Base-by-base conservation (phyloP, 1,139 yeast species). In the Suhomyces wounanorum region DNA sequence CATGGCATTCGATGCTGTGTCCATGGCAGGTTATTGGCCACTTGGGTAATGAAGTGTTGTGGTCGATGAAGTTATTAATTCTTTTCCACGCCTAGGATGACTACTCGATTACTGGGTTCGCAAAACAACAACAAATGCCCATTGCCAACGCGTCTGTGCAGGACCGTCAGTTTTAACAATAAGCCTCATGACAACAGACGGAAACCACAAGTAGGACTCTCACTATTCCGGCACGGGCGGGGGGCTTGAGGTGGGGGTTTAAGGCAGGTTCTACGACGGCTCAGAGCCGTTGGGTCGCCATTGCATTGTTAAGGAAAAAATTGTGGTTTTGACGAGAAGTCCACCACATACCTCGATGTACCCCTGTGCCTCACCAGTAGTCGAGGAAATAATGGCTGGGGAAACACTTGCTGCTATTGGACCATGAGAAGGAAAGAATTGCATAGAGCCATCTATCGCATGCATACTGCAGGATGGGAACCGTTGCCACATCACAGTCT, bases 91-190 rank as follows among this genome's bases (percentile, higher is more conserved):
- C 14, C 13, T n/a, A 36, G 43, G 26, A 31, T 42, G 44, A 42
- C 44, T 42, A 28, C 44, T 23, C 44, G 44, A 42, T 39, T 42
- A 33, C 13, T 33, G n/a, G 39, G 25, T 33, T n/a, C 21, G 21
- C 18, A 23, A 42, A 42, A 42, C 44, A 42, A 42, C 44, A 42
- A 42, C 44, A 42, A 42, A 42, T 30, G 21, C 35, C 26, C 42
- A 23, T 25, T 25, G 42, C 33, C 44, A n/a, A 17, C 42, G 42
- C 42, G 33, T 40, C n/a, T 40, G 16, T 40, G 42, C 42, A 40
- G 42, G 31, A 25, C 42, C 42, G 33, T 23, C 23, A 26, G 21
- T 26, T 38, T 39, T 40, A 31, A n/a, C 28, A 16, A 40, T 25
- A 25, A 23, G 17, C 21, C 14, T n/a, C n/a, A 11, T 17, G 14